Conservation (phyloP, 495 filamentous ascomycete genomes). For the Letharia columbiana region DNA sequence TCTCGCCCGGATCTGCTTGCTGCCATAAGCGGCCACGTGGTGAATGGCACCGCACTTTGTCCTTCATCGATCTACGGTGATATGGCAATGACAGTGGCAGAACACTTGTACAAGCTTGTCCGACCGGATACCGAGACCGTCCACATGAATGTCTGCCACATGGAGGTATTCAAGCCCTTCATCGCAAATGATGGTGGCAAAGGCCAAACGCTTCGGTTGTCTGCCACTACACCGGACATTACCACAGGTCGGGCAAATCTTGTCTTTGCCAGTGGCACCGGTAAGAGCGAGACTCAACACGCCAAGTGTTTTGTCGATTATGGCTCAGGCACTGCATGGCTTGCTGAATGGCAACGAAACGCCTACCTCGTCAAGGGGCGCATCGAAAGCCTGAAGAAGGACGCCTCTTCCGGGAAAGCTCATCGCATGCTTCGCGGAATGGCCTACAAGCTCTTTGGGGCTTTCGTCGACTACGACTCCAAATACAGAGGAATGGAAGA, state of each 20-base stretch:
- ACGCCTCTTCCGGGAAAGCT: slow-evolving; percentile 43
- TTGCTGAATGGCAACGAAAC: slow-evolving; percentile 46
- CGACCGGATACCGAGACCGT: slow-evolving; percentile 37
- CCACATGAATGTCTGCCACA: slow-evolving; percentile 46
- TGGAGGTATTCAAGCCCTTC: slow-evolving; percentile 54
- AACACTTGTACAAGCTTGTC: slow-evolving; percentile 39
- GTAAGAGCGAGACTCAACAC: slow-evolving; percentile 35
- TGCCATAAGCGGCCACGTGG: slow-evolving; percentile 48
- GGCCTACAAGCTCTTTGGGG: slow-evolving; percentile 67
- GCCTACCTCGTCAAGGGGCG: slow-evolving; percentile 48
- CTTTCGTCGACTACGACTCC: slow-evolving; percentile 59
- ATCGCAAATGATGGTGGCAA: slow-evolving; percentile 41
- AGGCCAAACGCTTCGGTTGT: slow-evolving; percentile 42
- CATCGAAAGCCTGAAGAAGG: slow-evolving; percentile 43
- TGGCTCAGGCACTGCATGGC: slow-evolving; percentile 38
- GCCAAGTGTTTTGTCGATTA: slow-evolving; percentile 45
- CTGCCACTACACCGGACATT: slow-evolving; percentile 35
- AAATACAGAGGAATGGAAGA: slow-evolving; percentile 67
- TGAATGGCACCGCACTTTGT: slow-evolving; percentile 44
- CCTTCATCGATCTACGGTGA: slow-evolving; percentile 39
- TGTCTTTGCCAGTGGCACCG: slow-evolving; percentile 27
- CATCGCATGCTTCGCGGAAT: slow-evolving; percentile 59
- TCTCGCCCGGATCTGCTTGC: slow-evolving; percentile 42
- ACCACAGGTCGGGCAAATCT: slow-evolving; percentile 34
- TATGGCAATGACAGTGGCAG: slow-evolving; percentile 41